phyloP scores from a whole-genome alignment of 352 stramenopile species.

The Globisporangium spiculum region DNA sequence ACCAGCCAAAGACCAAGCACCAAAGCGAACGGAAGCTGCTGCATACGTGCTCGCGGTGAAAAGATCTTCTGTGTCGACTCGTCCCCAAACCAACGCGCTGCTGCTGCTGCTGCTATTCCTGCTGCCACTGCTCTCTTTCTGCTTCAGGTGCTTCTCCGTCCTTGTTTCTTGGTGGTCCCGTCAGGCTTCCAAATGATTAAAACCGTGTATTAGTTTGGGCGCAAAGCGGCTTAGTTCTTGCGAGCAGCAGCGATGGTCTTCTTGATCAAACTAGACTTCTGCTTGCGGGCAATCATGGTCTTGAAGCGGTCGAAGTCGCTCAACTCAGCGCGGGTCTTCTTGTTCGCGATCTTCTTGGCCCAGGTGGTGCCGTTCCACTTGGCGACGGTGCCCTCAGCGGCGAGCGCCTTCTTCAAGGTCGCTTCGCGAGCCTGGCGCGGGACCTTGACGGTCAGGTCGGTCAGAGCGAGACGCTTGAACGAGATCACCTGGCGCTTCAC shows the following conservation, averaged over 20 bases:
- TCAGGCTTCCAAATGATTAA: constrained; percentile 17
- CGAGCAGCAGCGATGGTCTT: constrained; percentile 78
- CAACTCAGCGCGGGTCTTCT: constrained; percentile 93
- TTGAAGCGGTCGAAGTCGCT: constrained; percentile 99
- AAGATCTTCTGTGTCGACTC: not conserved
- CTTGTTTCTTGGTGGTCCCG: not conserved
- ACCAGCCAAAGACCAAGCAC: not conserved
- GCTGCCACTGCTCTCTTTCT: not conserved
- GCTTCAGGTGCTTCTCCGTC: not conserved
- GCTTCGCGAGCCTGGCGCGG: constrained; percentile 92
- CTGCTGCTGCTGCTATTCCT: not conserved
- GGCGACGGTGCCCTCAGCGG: constrained; percentile 83
- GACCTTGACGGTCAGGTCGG: constrained; percentile 96
- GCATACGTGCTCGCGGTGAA: not conserved
- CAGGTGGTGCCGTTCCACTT: constrained; percentile 96
- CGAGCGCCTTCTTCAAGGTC: constrained; percentile 92
- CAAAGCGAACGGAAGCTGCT: not conserved
- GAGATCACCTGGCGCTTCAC: constrained; percentile 98
- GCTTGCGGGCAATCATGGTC: constrained; percentile 98
- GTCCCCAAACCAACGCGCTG: not conserved
- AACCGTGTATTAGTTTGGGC: constrained; percentile 15
- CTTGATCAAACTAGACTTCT: constrained; percentile 95
- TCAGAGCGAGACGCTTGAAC: constrained; percentile 97
- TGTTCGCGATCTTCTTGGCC: constrained; percentile 98
- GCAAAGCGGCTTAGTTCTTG: constrained; percentile 58